Conservation (phyloP, 305 asterid species). For the Striga hermonthica region DNA sequence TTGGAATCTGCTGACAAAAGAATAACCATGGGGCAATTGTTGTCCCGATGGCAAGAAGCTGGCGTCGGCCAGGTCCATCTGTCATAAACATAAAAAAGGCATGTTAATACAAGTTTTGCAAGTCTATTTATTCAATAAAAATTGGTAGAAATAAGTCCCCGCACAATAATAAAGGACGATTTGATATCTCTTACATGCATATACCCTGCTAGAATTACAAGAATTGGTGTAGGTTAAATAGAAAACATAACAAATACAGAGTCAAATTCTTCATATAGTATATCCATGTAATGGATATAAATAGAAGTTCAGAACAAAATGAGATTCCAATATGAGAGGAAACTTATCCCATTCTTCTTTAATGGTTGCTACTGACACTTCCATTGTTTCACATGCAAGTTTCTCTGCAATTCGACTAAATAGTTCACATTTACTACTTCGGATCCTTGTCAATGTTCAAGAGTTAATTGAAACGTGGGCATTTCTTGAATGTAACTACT, state of each 20-base stretch:
- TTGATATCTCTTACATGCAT: slow-evolving; percentile 7
- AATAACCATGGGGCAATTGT: slow-evolving; percentile 47
- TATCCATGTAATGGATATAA: neutral
- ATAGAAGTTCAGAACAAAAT: neutral
- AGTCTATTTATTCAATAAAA: neutral
- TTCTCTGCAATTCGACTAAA: slow-evolving; percentile 12
- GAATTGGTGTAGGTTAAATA: neutral
- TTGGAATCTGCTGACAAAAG: slow-evolving; percentile 41
- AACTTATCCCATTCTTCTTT: neutral
- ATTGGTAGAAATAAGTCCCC: neutral
- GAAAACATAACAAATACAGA: neutral
- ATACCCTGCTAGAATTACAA: neutral
- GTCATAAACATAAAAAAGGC: slow-evolving; percentile 27
- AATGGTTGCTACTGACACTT: neutral
- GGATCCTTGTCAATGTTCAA: neutral
- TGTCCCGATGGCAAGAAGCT: slow-evolving; percentile 53
- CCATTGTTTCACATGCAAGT: too few relatives aligned
- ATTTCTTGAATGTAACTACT: neutral
- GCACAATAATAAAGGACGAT: neutral
- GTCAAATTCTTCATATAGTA: neutral
- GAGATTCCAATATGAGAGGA: neutral
- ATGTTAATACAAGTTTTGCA: slow-evolving; percentile 1
- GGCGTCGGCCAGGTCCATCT: slow-evolving; percentile 58
- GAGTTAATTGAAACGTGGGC: neutral
- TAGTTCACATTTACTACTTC: neutral